Base-by-base conservation (phyloP, 1,139 yeast genomes). In the Protomyces inouyei region DNA sequence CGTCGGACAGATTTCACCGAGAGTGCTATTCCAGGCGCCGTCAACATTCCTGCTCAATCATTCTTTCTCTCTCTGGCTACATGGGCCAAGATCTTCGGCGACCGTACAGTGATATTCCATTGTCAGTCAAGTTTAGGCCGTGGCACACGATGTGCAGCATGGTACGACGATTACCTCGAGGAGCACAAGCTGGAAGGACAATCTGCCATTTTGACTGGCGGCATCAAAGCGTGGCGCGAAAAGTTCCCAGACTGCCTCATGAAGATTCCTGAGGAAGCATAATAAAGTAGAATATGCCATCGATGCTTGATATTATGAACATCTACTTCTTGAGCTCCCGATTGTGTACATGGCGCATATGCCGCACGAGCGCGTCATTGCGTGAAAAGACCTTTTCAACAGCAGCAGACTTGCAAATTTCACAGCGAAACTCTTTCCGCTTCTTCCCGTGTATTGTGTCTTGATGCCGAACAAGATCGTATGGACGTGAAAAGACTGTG, bases 371-470 rank as follows among this genome's bases (percentile, higher is more conserved):
- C 1, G 98, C 97, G 76, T 93, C 98, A 75, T 91, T 88, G 69
- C 98, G 83, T 60, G 96, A 88, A 73, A 93, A 93, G 1, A 96
- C 90, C 76, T 93, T 88, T 23, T 85, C 84, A 28, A 85, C 86
- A 51, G 82, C 79, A 3, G 52, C 57, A 14, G 63, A 56, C 12
- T 40, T 52, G 77, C 98, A 93, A 52, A 87, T 85, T 72, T 85
- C 86, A 75, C 98, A 93, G 73, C 88, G 86, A 79, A 86, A 93
- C 61, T 88, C 83, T 72, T 88, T 88, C 76, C 93, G 87, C 75
- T 87, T 88, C 64, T 88, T 81, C 1, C 97, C 93, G 75, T 93
- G 98, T 64, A 93, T 93, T 0, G 98, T 92, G 73, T 93, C 97
- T 76, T 92, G 97, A 75, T 93, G 98, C 71, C 98, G 83, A 37